phyloP scores from a whole-genome alignment of 441 rosid species.

The Macaranga tanarius region DNA sequence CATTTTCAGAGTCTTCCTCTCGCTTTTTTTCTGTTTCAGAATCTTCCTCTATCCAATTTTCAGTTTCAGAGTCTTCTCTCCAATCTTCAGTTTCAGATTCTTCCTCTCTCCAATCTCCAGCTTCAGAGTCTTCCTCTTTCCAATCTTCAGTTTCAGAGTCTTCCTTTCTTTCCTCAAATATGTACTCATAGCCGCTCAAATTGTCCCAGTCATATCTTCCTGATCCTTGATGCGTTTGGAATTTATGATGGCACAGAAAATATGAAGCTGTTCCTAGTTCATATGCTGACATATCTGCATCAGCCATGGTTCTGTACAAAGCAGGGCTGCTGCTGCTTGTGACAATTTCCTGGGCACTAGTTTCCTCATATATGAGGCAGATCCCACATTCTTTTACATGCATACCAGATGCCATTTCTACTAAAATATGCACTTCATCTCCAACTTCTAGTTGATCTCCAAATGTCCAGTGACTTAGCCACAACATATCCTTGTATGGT shows the following conservation, averaged over 20 bases:
- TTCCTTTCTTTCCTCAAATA: conserved; percentile 6
- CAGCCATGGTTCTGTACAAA: conserved; percentile 6
- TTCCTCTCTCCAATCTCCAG: background rate
- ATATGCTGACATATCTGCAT: conserved; percentile 15
- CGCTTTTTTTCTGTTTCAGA: background rate
- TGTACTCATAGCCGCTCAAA: conserved; percentile 15
- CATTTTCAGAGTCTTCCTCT: conserved; percentile 5
- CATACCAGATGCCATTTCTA: conserved; percentile 12
- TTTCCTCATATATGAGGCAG: conserved; percentile 9
- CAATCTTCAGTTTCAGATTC: conserved; percentile 2
- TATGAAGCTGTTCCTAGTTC: conserved; percentile 17
- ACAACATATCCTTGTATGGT: conserved; percentile 16
- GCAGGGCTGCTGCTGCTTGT: background rate
- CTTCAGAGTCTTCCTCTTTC: background rate
- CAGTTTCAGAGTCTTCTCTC: conserved; percentile 9
- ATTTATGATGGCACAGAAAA: conserved; percentile 22
- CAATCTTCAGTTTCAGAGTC: conserved; percentile 7
- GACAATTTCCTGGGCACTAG: background rate
- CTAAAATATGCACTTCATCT: conserved; percentile 18
- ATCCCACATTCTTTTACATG: conserved; percentile 19
- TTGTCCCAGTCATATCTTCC: conserved; percentile 23
- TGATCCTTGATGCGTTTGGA: conserved; percentile 21
- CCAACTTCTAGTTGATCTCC: conserved; percentile 19
- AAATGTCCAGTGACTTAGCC: conserved; percentile 29
- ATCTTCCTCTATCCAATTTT: background rate